Percentiles rank a stretch among this genome's conserved stretches.
These are phyloP conservation scores for Suillus spraguei DNA, from an alignment of 768 basidiomycete genomes.

Conservation along the genomic window DNA sequence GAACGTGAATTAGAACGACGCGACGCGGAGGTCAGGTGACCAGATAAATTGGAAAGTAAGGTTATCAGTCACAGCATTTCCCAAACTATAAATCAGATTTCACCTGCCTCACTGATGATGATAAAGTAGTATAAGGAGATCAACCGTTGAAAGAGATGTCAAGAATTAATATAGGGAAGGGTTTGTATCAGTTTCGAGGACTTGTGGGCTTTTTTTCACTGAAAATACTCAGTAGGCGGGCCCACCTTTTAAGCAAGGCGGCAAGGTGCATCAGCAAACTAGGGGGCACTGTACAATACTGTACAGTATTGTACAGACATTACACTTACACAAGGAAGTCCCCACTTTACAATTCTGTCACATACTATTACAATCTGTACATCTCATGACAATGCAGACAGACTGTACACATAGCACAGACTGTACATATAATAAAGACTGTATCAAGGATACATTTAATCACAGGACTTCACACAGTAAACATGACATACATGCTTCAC, in stretches of 20 bases:
- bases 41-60: conserved; percentile 6
- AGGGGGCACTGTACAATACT: too few species aligned
- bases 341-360: too few species aligned
- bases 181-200: conserved; percentile 5
- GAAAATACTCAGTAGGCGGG: conserved; percentile 16
- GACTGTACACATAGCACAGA: too few species aligned
- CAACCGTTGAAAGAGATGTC: conserved; percentile 6
- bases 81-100: neutral
- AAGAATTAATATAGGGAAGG: conserved; percentile 2
- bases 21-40: conserved; percentile 18
- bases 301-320: too few species aligned
- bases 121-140: neutral
- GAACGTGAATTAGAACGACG: conserved; percentile 13
- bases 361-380: too few species aligned
- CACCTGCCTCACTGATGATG: neutral
- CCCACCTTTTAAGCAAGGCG: conserved; percentile 29
- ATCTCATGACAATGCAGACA: too few species aligned
- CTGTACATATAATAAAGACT: too few species aligned
- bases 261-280: conserved; percentile 7
- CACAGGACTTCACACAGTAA: too few species aligned
- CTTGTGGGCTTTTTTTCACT: conserved; percentile 17
- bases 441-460: too few species aligned
- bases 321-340: too few species aligned
- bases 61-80: neutral
- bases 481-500: too few species aligned